Evolutionary conservation across 2,329 filamentous ascomycete genomes (phyloP).

Genomic region (Diplocarpon rosae): DNA sequence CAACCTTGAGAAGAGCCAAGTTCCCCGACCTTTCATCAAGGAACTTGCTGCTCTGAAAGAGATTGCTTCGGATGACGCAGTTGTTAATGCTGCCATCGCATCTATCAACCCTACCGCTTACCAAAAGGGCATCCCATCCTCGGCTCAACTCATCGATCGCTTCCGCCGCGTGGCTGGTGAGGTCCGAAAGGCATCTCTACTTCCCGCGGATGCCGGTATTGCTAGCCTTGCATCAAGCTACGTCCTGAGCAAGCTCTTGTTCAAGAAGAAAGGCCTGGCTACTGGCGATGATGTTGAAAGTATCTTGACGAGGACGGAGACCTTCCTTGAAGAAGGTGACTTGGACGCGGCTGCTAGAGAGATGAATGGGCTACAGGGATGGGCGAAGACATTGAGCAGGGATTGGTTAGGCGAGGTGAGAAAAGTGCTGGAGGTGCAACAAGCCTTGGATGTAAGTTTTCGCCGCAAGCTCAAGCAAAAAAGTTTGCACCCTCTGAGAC

Average conservation of each 20-base stretch:
- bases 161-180: conserved; percentile 89
- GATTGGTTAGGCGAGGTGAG: conserved; percentile 91
- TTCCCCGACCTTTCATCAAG: conserved; percentile 75
- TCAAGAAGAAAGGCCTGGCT: conserved; percentile 83
- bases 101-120: conserved; percentile 92
- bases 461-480: neutral
- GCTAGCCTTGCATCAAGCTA: conserved; percentile 88
- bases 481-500: neutral
- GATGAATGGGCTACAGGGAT: conserved; percentile 86
- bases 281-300: conserved; percentile 88
- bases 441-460: conserved; percentile 79
- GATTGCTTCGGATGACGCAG: conserved; percentile 70
- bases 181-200: conserved; percentile 84
- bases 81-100: conserved; percentile 89
- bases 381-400: conserved; percentile 88
- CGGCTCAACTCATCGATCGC: conserved; percentile 81
- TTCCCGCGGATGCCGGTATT: conserved; percentile 89
- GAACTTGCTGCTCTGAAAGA: conserved; percentile 94
- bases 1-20: conserved; percentile 62
- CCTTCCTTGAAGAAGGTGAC: conserved; percentile 82
- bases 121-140: conserved; percentile 77
- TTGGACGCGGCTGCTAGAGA: conserved; percentile 85
- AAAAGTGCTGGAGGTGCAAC: conserved; percentile 86
- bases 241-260: conserved; percentile 85
- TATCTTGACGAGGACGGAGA: conserved; percentile 81